These are phyloP conservation scores for Wickerhamiella parazyma DNA, from an alignment of 805 yeast genomes.

Conservation along the genomic window DNA sequence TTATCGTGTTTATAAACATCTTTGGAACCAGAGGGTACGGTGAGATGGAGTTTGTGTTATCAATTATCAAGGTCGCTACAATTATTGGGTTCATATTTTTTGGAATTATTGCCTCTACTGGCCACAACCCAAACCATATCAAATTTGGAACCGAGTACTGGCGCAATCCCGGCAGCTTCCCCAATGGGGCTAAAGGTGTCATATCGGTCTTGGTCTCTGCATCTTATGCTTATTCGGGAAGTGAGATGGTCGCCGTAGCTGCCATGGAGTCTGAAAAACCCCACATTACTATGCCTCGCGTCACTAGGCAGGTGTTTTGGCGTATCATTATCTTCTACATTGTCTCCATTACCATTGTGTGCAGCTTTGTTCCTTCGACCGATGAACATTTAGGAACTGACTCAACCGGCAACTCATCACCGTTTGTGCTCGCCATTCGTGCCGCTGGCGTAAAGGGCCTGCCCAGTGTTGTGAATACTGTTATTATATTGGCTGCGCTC, in stretches of 20 bases:
- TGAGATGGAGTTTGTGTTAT: constrained; percentile 47
- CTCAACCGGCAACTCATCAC: constrained; percentile 54
- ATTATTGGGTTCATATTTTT: constrained; percentile 50
- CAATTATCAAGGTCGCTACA: constrained; percentile 41
- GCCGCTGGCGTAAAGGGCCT: constrained; percentile 54
- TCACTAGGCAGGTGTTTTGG: constrained; percentile 76
- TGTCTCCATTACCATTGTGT: constrained; percentile 40
- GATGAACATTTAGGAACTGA: constrained; percentile 36
- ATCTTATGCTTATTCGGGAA: constrained; percentile 64
- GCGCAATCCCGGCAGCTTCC: constrained; percentile 56
- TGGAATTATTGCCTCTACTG: constrained; percentile 35
- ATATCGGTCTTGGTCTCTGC: constrained; percentile 61
- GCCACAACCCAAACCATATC: constrained; percentile 42
- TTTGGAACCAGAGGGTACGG: constrained; percentile 43
- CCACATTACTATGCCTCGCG: constrained; percentile 50
- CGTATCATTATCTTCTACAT: constrained; percentile 61
- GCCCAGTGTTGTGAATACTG: constrained; percentile 59
- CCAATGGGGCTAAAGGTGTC: constrained; percentile 53
- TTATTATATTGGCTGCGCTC: constrained; percentile 50
- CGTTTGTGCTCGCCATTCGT: constrained; percentile 58
- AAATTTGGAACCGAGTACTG: constrained; percentile 42
- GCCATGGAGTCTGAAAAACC: constrained; percentile 70
- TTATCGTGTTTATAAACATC: constrained; percentile 32
- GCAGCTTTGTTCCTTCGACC: constrained; percentile 60
- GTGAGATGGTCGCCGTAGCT: constrained; percentile 60